A percentile compares a stretch with the other conserved stretches of the same genome.
phyloP scores from a whole-genome alignment of 192 early-diverging fungal genomes.

The Backusella circina region DNA sequence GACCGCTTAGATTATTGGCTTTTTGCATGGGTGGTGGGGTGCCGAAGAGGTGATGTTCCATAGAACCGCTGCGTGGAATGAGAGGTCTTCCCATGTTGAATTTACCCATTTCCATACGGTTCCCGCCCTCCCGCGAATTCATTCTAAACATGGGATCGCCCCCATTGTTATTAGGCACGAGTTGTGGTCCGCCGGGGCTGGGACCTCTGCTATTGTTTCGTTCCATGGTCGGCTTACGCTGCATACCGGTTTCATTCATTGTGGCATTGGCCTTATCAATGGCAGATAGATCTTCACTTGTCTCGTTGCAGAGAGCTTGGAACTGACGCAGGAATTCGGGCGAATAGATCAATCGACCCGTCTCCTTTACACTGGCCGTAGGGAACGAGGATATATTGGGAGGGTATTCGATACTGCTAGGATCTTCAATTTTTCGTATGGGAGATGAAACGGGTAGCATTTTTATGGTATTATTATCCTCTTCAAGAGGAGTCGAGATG shows the following conservation, averaged over 20 bases:
- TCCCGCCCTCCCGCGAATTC: conserved; percentile 17
- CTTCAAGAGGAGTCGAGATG: background rate
- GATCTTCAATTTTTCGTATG: conserved; percentile 38
- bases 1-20: conserved; percentile 14
- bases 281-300: conserved; percentile 53
- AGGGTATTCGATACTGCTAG: conserved; percentile 41
- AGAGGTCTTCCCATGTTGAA: conserved; percentile 37
- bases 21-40: conserved; percentile 15
- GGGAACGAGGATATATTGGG: conserved; percentile 45
- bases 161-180: background rate
- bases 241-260: conserved; percentile 1
- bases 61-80: conserved; percentile 32
- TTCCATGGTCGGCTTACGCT: conserved; percentile 22
- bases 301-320: conserved; percentile 56
- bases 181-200: background rate
- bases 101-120: conserved; percentile 36
- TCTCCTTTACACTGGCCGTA: conserved; percentile 33
- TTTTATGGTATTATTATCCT: background rate
- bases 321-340: conserved; percentile 82
- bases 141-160: conserved; percentile 29
- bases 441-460: background rate
- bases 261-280: conserved; percentile 37
- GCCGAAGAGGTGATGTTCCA: conserved; percentile 19
- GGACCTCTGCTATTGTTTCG: conserved; percentile 23
- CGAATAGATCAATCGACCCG: conserved; percentile 65